phyloP scores from a whole-genome alignment of 176 grass and related monocot genomes.

The Hsuehochloa calcarea region DNA sequence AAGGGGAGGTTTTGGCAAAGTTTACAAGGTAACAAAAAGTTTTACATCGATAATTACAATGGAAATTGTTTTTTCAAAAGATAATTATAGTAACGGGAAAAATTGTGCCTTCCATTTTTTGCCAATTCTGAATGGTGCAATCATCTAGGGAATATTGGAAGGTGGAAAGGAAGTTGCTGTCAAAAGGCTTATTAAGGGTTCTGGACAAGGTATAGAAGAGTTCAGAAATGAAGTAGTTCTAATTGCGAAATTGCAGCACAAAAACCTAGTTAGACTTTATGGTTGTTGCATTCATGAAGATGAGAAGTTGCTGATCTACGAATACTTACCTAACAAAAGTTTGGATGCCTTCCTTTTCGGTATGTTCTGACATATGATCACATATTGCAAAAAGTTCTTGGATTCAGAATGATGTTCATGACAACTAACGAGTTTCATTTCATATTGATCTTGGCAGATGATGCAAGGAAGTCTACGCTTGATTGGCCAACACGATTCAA shows the following conservation, averaged over 20 bases:
- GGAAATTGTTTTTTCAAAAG: no score
- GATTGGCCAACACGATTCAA: slow-evolving; percentile 39
- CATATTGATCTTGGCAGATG: neutral
- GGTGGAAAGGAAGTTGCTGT: slow-evolving; percentile 18
- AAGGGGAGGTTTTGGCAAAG: slow-evolving; percentile 47
- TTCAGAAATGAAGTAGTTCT: slow-evolving; percentile 25
- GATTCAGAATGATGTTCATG: neutral
- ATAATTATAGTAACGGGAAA: neutral
- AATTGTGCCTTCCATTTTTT: no score
- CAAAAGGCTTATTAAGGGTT: slow-evolving; percentile 37
- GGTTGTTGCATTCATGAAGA: slow-evolving; percentile 34
- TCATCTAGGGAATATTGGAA: slow-evolving; percentile 7
- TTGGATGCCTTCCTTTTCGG: slow-evolving; percentile 35
- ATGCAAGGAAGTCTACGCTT: slow-evolving; percentile 12
- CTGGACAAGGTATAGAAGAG: slow-evolving; percentile 27
- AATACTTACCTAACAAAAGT: slow-evolving; percentile 32
- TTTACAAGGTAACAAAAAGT: slow-evolving; percentile 35
- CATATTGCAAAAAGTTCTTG: neutral
- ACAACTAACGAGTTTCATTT: neutral
- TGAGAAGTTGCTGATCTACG: slow-evolving; percentile 38
- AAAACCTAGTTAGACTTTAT: slow-evolving; percentile 28
- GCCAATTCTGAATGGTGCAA: neutral
- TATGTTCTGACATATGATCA: neutral
- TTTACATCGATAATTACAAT: no score
- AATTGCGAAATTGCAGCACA: neutral